phyloP scores from a whole-genome alignment of 108 stramenopile genomes.

The Skeletonema marinoi region DNA sequence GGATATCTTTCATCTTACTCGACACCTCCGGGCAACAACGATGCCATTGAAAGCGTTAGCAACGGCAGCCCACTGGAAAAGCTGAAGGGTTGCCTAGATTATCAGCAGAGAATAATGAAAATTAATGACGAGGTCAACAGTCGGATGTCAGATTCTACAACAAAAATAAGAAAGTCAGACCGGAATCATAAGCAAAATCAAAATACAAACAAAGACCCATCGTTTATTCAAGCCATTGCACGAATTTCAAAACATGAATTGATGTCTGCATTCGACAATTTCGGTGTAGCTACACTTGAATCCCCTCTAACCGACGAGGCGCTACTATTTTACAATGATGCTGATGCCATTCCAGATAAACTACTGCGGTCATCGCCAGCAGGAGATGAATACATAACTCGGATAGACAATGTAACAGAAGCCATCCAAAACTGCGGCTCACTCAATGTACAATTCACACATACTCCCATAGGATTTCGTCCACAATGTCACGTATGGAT shows the following conservation, averaged over 20 bases:
- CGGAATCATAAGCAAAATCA: not conserved
- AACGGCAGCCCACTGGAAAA: not conserved
- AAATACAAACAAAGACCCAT: not conserved
- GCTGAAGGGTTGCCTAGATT: not conserved
- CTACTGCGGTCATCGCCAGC: not conserved
- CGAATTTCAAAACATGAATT: conserved; percentile 4
- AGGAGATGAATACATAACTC: not conserved
- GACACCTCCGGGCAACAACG: not conserved
- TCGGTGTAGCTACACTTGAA: conserved; percentile 6
- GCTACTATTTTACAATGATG: not conserved
- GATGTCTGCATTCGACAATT: conserved; percentile 8
- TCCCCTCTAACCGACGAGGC: not conserved
- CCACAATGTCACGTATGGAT: conserved; percentile 13
- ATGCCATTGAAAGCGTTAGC: not conserved
- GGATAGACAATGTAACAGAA: not conserved
- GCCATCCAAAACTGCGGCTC: conserved; percentile 7
- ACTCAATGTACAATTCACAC: conserved; percentile 14
- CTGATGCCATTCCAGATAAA: not conserved
- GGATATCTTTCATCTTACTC: not conserved
- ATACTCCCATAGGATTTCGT: not conserved
- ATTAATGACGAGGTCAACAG: not conserved
- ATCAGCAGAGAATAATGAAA: not conserved
- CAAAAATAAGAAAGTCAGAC: not conserved
- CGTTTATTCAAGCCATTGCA: conserved; percentile 2
- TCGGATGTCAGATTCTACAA: not conserved